Conservation (phyloP, 257 asterid genomes). For the Primulina tabacum region DNA sequence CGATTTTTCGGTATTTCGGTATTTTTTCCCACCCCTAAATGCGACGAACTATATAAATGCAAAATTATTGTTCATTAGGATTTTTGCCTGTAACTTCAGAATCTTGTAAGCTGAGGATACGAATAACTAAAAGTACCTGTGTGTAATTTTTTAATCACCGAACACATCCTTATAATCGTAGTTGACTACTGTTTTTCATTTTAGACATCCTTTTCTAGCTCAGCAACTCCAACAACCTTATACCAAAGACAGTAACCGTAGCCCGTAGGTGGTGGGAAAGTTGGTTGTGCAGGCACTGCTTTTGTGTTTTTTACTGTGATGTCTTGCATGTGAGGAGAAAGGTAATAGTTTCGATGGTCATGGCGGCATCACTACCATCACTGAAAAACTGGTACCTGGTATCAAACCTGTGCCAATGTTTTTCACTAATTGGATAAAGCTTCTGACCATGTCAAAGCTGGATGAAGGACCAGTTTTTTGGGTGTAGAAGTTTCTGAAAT, state of each 20-base stretch:
- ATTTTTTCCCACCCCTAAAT: accelerated
- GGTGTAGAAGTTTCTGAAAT: not conserved
- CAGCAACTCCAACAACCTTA: not conserved
- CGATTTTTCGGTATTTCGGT: too few species aligned
- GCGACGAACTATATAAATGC: not conserved
- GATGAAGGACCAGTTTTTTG: not conserved
- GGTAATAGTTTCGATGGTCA: not conserved
- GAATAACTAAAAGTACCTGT: not conserved
- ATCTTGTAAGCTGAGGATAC: not conserved
- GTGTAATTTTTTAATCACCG: not conserved
- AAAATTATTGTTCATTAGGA: not conserved
- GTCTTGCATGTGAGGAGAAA: not conserved
- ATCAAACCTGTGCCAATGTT: not conserved
- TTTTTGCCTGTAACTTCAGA: not conserved
- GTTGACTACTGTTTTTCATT: not conserved
- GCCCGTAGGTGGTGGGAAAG: not conserved
- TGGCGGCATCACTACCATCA: not conserved
- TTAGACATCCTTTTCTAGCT: not conserved
- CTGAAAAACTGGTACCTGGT: not conserved
- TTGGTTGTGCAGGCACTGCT: not conserved
- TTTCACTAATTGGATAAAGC: not conserved
- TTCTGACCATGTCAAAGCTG: not conserved
- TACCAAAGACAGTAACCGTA: not conserved
- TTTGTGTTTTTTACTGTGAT: not conserved
- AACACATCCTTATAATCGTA: not conserved